Conservation (phyloP, 495 filamentous ascomycete genomes). For the Tuber melanosporum region DNA sequence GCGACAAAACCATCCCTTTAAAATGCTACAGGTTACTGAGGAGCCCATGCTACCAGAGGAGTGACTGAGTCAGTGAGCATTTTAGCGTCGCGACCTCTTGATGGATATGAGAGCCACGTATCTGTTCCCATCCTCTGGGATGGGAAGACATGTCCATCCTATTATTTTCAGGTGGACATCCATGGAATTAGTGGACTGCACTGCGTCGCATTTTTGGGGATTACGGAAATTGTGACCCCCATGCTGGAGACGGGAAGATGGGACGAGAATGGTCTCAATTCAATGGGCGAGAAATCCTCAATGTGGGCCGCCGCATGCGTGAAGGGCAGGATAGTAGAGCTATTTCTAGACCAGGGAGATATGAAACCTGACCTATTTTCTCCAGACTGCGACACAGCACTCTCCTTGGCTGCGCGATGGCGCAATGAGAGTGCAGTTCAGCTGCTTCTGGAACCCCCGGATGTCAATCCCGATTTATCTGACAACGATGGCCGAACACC, state of each 20-base stretch:
- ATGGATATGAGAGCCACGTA: not conserved
- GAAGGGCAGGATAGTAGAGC: not conserved
- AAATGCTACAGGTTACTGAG: not conserved
- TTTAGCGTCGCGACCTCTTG: not conserved
- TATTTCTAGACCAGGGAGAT: not conserved
- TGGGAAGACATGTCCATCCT: rapidly evolving
- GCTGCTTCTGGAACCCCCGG: no score
- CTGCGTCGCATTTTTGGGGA: not conserved
- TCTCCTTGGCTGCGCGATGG: not conserved
- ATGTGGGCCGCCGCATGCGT: not conserved
- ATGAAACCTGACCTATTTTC: not conserved
- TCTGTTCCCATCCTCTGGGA: not conserved
- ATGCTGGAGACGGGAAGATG: not conserved
- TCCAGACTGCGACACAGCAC: not conserved
- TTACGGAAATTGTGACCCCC: not conserved
- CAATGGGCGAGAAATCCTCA: not conserved
- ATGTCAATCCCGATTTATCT: no score
- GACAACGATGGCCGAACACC: no score
- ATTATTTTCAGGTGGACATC: not conserved
- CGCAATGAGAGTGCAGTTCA: not conserved
- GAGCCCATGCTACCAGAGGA: not conserved
- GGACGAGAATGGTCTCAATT: not conserved
- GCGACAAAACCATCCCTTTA: not conserved
- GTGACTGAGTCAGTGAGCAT: not conserved
- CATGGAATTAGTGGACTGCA: not conserved